Evolutionary conservation across 2,329 filamentous ascomycete genomes (phyloP).

Genomic region (Fusarium sp.): DNA sequence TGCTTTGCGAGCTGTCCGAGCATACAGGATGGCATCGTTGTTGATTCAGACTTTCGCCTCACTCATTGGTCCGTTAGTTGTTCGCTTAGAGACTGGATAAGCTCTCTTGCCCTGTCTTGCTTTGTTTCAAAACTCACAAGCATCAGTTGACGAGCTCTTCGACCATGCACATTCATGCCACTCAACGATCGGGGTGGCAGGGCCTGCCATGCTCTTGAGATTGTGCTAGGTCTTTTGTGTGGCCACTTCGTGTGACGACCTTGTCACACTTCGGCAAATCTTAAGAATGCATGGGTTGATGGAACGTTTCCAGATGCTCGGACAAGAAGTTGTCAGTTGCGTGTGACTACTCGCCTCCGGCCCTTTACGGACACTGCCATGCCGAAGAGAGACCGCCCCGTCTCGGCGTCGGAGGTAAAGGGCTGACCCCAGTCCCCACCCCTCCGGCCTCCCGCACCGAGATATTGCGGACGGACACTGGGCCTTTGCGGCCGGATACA

Average conservation of each 20-base stretch:
- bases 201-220: conserved; percentile 3
- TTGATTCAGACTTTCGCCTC: conserved; percentile 5
- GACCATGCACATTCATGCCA: conserved; percentile 6
- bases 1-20: conserved; percentile 23
- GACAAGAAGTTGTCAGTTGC: conserved; percentile 24
- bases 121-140: conserved; percentile 4
- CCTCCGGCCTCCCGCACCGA: conserved; percentile 32
- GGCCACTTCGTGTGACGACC: conserved; percentile 9
- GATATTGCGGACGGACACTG: conserved; percentile 29
- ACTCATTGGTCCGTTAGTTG: conserved; percentile 7
- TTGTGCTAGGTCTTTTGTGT: conserved; percentile 21
- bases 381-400: conserved; percentile 38
- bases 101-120: conserved; percentile 21
- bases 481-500: conserved; percentile 20
- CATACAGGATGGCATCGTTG: conserved; percentile 2
- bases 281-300: conserved; percentile 20
- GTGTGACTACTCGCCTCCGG: conserved; percentile 34
- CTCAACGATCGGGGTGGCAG: conserved; percentile 8
- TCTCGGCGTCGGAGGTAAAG: conserved; percentile 29
- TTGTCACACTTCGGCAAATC: conserved; percentile 35
- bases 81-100: conserved; percentile 5
- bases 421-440: conserved; percentile 11
- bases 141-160: conserved; percentile 10
- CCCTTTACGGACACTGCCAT: conserved; percentile 29
- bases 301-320: conserved; percentile 43